Evolutionary conservation across 805 yeast genomes (phyloP), one percentile per base, ranked within the genome.

Genomic region (Starmerella khaoyaiensis): DNA sequence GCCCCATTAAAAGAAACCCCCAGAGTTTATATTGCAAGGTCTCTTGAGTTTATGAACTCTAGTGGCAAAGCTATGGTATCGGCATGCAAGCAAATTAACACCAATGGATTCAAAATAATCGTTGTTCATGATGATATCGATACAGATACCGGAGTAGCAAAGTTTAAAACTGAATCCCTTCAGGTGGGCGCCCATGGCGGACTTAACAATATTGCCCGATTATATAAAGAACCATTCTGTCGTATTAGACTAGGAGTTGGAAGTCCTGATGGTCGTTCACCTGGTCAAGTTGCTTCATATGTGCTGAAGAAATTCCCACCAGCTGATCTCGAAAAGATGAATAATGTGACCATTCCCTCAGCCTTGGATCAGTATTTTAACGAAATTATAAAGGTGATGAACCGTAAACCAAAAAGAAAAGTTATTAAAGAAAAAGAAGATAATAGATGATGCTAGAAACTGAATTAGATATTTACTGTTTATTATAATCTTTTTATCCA

Each of bases 171-270:
- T 14, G 75, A 73, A 11, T 69, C 72, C 1, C 64, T 77, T 0
- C 70, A 81, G 29, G 65, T 74, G 12, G 63, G 90, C 31, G 95
- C 94, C 0, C 97, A 86, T 51, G 83, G 82, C 52, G 96, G 95
- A 0, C 62, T 86, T 20, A 67, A 68, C 43, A 71, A 78, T 28
- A 67, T 86, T 3, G 76, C 76, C 0, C 12, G 17, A 19, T 51
- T 44, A 20, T 20, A 41, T n/a, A 62, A 64, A 24, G 64, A 62
- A 14, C 28, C 39, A 5, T 81, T 76, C 51, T 65, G 71, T n/a
- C 71, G 81, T 35, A 52, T 84, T 11, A 71, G 78, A 14, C 63
- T 84, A 7, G 96, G 96, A 0, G 79, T 86, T 12, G 93, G 82
- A 1, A 62, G 79, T 37, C 78, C 86, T 1, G 59, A 56, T 5